Evolutionary conservation across 2,329 filamentous ascomycete genomes (phyloP).

Genomic region (Apiospora phragmitis): DNA sequence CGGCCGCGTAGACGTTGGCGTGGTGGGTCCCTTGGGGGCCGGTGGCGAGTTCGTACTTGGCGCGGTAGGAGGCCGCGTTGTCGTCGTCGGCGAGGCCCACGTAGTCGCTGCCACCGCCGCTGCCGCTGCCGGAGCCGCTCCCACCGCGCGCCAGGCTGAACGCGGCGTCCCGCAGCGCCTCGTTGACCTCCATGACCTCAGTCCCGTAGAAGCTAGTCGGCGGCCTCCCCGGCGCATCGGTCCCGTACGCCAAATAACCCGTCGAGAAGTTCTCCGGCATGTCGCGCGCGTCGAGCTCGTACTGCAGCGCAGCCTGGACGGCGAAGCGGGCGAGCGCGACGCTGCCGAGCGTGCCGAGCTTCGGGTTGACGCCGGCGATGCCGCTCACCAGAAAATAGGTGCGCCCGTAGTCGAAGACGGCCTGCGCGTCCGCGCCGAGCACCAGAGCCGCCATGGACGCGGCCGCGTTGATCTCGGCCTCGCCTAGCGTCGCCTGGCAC

Average conservation of each 20-base stretch:
- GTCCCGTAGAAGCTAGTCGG: slow-evolving; percentile 64
- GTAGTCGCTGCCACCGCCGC: neutral
- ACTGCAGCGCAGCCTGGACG: slow-evolving; percentile 74
- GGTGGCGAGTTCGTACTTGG: slow-evolving; percentile 44
- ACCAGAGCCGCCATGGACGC: slow-evolving; percentile 63
- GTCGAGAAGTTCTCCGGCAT: slow-evolving; percentile 65
- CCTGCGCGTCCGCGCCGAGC: slow-evolving; percentile 42
- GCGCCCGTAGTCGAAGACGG: slow-evolving; percentile 60
- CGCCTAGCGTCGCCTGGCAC: slow-evolving; percentile 70
- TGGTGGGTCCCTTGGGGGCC: no score
- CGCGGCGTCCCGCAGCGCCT: slow-evolving; percentile 53
- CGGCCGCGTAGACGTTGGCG: slow-evolving; percentile 36
- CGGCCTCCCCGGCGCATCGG: slow-evolving; percentile 53
- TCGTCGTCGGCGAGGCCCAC: slow-evolving; percentile 50
- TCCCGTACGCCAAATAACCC: slow-evolving; percentile 68
- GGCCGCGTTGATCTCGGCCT: slow-evolving; percentile 75
- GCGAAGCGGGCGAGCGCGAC: slow-evolving; percentile 70
- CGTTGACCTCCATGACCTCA: slow-evolving; percentile 69
- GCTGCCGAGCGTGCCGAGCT: slow-evolving; percentile 62
- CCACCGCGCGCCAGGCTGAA: slow-evolving; percentile 45
- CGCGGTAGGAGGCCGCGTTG: slow-evolving; percentile 53
- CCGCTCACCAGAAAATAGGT: slow-evolving; percentile 74
- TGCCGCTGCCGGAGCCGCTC: slow-evolving; percentile 17
- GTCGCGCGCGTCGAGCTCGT: slow-evolving; percentile 72
- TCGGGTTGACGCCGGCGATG: slow-evolving; percentile 74